Evolutionary conservation across 306 rosid genomes (phyloP).

Genomic region (Arachis stenosperma): DNA sequence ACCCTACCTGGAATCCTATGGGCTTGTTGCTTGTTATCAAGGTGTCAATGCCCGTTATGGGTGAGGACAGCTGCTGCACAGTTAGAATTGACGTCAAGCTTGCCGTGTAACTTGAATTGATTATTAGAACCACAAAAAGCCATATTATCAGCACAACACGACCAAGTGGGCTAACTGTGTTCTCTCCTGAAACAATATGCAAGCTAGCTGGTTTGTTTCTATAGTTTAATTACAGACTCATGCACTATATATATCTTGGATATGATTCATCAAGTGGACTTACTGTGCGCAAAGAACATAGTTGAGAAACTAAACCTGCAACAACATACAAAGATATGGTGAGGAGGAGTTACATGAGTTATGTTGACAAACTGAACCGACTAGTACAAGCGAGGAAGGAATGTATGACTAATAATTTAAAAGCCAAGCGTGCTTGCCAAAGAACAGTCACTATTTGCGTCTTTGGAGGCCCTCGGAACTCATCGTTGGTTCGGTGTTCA

Average conservation of each 20-base stretch:
- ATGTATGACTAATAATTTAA: neutral
- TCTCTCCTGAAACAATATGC: slow-evolving; percentile 59
- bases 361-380: neutral
- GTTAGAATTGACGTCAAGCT: slow-evolving; percentile 90
- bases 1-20: slow-evolving; percentile 75
- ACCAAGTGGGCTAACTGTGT: slow-evolving; percentile 74
- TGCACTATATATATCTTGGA: neutral
- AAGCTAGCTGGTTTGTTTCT: slow-evolving; percentile 4
- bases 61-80: slow-evolving; percentile 70
- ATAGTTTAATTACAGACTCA: neutral
- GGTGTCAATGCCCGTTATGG: slow-evolving; percentile 71
- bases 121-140: slow-evolving; percentile 82
- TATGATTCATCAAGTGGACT: slow-evolving; percentile 41
- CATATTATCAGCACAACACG: slow-evolving; percentile 73
- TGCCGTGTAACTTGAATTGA: slow-evolving; percentile 86
- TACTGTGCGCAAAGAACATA: slow-evolving; percentile 77
- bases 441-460: slow-evolving; percentile 62
- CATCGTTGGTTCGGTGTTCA: slow-evolving; percentile 77
- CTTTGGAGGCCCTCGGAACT: slow-evolving; percentile 81
- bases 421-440: slow-evolving; percentile 49
- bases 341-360: neutral
- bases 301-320: slow-evolving; percentile 78
- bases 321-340: slow-evolving; percentile 7
- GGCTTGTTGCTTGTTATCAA: slow-evolving; percentile 52
- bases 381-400: no score